Base-by-base conservation (phyloP, 169 alveolate species). In the Plasmodium gaboni region DNA sequence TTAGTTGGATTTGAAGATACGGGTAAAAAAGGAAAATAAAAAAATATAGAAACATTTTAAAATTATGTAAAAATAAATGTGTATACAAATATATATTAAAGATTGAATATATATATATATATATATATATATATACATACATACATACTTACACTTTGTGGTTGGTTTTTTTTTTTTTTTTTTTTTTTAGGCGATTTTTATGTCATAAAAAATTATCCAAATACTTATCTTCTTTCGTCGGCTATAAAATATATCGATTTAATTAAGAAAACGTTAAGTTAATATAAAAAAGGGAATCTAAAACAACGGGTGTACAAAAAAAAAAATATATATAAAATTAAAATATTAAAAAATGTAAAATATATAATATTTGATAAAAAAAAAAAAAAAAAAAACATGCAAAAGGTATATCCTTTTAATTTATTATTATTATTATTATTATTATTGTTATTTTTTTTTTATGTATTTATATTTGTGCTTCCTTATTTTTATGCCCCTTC, bases 1-100 rank as follows among this genome's bases (percentile, higher is more conserved):
- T 63, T 83, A n/a, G 91, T 83, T 65, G 91, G 91, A 8, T 83
- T 83, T 57, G 85, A 83, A 48, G 91, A 83, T 48, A 68, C 91
- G 19, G 91, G 91, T 83, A 44, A 57, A 67, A 22, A 68, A 46
- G 51, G 3, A 38, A 44, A 32, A 46, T 10, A 22, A 17, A 12
- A 51, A 63, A 22, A 8, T 26, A 15, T 7, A 13, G 15, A 1
- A 22, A 17, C 38, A 9, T 50, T 12, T 13, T 1, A 55, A 55
- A 15, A 5, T 12, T 55, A 22, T 67, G 17, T 67, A 22, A 24
- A 22, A 55, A 55, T 17, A 0, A 61, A 22, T 17, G 44, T 61
- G 15, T 60, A 12, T 5, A 26, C 32, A 60, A 10, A 22, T 19
- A 60, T 60, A 26, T 60, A 17, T 60, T 2, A 4, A 53, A 53